These are phyloP conservation scores for Lyophyllum decastes DNA, from an alignment of 768 basidiomycete genomes.

Conservation along the genomic window DNA sequence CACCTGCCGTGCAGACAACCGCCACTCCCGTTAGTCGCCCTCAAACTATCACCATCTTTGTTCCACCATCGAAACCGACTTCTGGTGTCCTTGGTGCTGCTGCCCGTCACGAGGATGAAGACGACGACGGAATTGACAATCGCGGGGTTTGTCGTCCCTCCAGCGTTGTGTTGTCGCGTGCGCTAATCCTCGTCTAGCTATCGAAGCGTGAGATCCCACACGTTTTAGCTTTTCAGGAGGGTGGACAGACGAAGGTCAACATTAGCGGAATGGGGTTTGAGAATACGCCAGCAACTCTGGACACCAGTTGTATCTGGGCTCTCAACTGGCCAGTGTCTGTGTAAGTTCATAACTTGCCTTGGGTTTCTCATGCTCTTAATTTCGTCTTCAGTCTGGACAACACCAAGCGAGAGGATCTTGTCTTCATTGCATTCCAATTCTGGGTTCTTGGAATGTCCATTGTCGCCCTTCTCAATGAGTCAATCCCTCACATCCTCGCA, in stretches of 20 bases:
- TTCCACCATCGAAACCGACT: slow-evolving; percentile 15
- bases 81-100: neutral
- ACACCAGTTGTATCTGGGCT: slow-evolving; percentile 53
- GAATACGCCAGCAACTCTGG: slow-evolving; percentile 38
- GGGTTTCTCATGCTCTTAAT: neutral
- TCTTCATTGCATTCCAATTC: slow-evolving; percentile 77
- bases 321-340: slow-evolving; percentile 71
- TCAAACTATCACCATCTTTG: slow-evolving; percentile 28
- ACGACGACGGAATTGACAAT: slow-evolving; percentile 15
- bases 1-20: neutral
- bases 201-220: slow-evolving; percentile 14
- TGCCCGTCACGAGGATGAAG: slow-evolving; percentile 11
- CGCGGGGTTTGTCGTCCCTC: neutral
- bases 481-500: slow-evolving; percentile 79
- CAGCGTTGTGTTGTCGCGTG: neutral
- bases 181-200: slow-evolving; percentile 1
- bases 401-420: slow-evolving; percentile 76
- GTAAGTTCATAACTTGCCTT: slow-evolving; percentile 40
- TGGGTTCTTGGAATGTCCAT: slow-evolving; percentile 82
- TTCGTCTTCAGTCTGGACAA: slow-evolving; percentile 52
- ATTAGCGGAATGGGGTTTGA: slow-evolving; percentile 35
- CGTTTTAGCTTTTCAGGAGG: slow-evolving; percentile 17
- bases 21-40: neutral
- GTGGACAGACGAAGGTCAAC: slow-evolving; percentile 26
- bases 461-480: slow-evolving; percentile 73